Percentiles rank a stretch among this genome's conserved stretches.
Conservation (phyloP, 768 basidiomycete species). For the Auriscalpium orientale region DNA sequence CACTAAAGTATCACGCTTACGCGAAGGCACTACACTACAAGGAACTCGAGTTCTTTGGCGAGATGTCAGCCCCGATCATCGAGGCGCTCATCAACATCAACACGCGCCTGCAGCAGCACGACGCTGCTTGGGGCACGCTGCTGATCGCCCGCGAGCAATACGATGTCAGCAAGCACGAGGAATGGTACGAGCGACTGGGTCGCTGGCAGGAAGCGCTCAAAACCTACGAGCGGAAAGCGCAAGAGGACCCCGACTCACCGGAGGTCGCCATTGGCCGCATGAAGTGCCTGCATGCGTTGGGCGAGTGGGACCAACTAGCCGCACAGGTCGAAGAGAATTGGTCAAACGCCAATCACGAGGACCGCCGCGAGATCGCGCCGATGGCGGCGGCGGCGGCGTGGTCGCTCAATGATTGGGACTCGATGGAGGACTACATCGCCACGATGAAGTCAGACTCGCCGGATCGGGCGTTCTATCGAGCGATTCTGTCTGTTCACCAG, state of each 20-base stretch:
- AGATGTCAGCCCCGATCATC: slow-evolving; percentile 84
- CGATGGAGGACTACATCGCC: slow-evolving; percentile 94
- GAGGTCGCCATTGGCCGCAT: slow-evolving; percentile 84
- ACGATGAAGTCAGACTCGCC: slow-evolving; percentile 91
- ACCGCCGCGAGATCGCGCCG: slow-evolving; percentile 86
- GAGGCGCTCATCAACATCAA: slow-evolving; percentile 95
- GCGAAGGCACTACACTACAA: slow-evolving; percentile 99
- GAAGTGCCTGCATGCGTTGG: slow-evolving; percentile 93
- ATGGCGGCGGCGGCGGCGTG: slow-evolving; percentile 97
- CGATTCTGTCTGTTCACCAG: slow-evolving; percentile 92
- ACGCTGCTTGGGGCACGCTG: slow-evolving; percentile 96
- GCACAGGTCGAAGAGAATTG: slow-evolving; percentile 83
- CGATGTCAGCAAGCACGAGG: slow-evolving; percentile 87
- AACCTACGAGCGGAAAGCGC: slow-evolving; percentile 75
- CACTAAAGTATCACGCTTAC: slow-evolving; percentile 87
- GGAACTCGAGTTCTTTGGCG: slow-evolving; percentile 92
- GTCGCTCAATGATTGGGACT: slow-evolving; percentile 95
- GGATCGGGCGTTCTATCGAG: slow-evolving; percentile 92
- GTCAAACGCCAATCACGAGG: slow-evolving; percentile 74
- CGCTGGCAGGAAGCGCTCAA: slow-evolving; percentile 91
- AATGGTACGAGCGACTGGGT: slow-evolving; percentile 96
- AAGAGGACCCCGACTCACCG: slow-evolving; percentile 66
- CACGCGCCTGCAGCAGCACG: slow-evolving; percentile 92
- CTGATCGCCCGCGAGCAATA: slow-evolving; percentile 85
- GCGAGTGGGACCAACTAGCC: slow-evolving; percentile 93